phyloP scores from a whole-genome alignment of 2,329 filamentous ascomycete genomes.

The Beauveria sp. region DNA sequence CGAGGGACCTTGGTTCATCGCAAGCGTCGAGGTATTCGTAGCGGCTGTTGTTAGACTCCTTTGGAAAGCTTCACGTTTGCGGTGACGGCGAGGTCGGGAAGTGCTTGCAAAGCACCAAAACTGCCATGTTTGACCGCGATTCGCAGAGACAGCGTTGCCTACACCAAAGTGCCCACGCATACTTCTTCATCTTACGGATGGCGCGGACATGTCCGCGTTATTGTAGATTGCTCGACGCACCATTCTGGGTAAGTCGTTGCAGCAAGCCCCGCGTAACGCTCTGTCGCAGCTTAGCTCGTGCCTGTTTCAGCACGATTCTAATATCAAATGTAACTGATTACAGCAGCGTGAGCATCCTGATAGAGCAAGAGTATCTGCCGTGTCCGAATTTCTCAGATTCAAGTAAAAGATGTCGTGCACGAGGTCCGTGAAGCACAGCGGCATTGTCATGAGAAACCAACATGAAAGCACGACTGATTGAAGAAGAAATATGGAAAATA shows the following conservation, averaged over 20 bases:
- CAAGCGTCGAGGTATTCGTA: constrained; percentile 1
- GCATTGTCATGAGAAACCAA: too few relatives aligned
- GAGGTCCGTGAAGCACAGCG: too few relatives aligned
- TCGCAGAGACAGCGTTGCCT: neutral
- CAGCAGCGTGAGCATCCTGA: too few relatives aligned
- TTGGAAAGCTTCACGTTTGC: neutral
- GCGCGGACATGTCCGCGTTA: neutral
- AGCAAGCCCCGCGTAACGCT: constrained; percentile 4
- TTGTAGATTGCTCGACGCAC: neutral
- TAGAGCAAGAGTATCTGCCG: too few relatives aligned
- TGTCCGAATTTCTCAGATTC: too few relatives aligned
- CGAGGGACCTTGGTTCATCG: neutral
- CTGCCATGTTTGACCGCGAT: neutral
- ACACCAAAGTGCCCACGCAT: neutral
- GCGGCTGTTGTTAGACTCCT: neutral
- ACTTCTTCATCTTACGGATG: neutral
- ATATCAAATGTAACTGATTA: too few relatives aligned
- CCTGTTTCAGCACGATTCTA: too few relatives aligned
- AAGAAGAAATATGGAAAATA: too few relatives aligned
- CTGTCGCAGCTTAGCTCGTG: neutral
- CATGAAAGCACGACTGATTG: too few relatives aligned
- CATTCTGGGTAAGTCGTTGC: neutral
- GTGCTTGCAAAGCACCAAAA: neutral
- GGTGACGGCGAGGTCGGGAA: neutral
- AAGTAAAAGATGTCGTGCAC: too few relatives aligned